Conservation (phyloP, 306 rosid species). For the Cicer bijugum region DNA sequence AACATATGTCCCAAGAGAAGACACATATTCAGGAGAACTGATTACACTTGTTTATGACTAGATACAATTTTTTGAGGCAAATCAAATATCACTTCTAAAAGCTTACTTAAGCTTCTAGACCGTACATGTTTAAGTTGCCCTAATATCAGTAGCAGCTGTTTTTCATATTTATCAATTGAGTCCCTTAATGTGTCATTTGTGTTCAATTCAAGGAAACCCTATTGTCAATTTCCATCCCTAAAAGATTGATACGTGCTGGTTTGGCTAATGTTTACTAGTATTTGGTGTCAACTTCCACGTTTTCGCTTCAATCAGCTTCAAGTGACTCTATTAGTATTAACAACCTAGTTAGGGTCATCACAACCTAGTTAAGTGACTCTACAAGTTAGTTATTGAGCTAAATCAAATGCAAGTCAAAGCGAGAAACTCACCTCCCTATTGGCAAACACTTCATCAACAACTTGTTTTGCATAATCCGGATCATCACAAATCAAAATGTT, state of each 20-base stretch:
- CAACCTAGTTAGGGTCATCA: too few relatives aligned
- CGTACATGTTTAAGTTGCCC: background rate
- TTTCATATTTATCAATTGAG: too few relatives aligned
- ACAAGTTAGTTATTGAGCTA: constrained; percentile 23
- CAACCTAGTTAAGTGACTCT: too few relatives aligned
- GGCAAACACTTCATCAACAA: constrained; percentile 58
- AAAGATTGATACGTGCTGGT: too few relatives aligned
- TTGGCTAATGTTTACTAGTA: too few relatives aligned
- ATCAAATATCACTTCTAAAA: constrained; percentile 20
- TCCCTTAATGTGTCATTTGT: too few relatives aligned
- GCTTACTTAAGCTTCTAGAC: constrained; percentile 15
- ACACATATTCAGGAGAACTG: constrained; percentile 21
- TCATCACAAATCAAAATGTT: constrained; percentile 62
- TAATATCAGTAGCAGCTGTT: background rate
- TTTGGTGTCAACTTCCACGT: too few relatives aligned
- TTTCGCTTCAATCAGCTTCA: too few relatives aligned
- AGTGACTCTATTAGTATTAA: too few relatives aligned
- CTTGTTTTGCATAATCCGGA: constrained; percentile 66
- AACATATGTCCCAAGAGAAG: constrained; percentile 11
- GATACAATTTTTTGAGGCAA: background rate
- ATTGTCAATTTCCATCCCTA: too few relatives aligned
- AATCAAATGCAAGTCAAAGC: constrained; percentile 34
- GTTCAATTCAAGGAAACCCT: too few relatives aligned
- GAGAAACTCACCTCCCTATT: constrained; percentile 57
- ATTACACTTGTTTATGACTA: constrained; percentile 2